Evolutionary conservation across 2,329 filamentous ascomycete genomes (phyloP).

Genomic region (Colletotrichum sp.): DNA sequence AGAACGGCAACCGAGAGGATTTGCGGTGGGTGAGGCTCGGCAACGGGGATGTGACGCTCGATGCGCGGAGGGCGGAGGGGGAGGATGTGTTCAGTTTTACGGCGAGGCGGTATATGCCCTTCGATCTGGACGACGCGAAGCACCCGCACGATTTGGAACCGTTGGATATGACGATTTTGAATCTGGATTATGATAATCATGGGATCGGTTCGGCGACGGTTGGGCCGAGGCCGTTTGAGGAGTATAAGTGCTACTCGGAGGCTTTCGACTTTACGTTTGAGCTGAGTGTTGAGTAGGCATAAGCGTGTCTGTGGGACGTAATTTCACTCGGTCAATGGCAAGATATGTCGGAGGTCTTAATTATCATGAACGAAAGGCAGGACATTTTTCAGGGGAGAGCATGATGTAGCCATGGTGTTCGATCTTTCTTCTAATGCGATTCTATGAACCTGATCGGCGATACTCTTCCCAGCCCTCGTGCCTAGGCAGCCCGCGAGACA

Average conservation of each 20-base stretch:
- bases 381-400: too few relatives aligned
- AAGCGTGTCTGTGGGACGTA: neutral
- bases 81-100: conserved; percentile 39
- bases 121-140: conserved; percentile 39
- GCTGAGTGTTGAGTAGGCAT: neutral
- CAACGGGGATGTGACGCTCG: conserved; percentile 11
- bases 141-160: conserved; percentile 53
- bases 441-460: neutral
- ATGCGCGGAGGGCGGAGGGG: neutral
- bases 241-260: conserved; percentile 14
- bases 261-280: conserved; percentile 30
- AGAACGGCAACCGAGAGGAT: conserved; percentile 56
- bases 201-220: conserved; percentile 48
- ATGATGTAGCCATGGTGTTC: neutral
- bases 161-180: conserved; percentile 41
- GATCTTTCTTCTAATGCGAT: neutral
- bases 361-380: neutral
- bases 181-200: conserved; percentile 47
- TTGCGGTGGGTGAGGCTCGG: conserved; percentile 45
- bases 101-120: conserved; percentile 44
- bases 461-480: fast-evolving
- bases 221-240: conserved; percentile 37
- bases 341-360: fast-evolving
- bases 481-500: fast-evolving
- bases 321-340: neutral